Evolutionary conservation across 192 early-diverging fungal genomes (phyloP).

Genomic region (Linnemannia elongata): DNA sequence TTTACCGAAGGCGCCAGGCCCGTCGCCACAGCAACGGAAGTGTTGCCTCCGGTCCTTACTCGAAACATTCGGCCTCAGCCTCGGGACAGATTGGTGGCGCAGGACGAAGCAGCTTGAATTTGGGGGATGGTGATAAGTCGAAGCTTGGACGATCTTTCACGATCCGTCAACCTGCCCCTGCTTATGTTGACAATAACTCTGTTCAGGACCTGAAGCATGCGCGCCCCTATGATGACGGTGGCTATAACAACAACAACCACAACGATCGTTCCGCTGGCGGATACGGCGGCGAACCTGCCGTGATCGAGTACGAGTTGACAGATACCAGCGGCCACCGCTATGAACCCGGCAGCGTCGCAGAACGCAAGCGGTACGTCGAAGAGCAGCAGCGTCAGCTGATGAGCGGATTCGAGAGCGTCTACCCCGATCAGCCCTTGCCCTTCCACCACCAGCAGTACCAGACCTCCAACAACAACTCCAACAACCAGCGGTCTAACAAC

Average conservation of each 20-base stretch:
- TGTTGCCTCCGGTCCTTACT: neutral
- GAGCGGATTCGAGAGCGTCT: slow-evolving; percentile 29
- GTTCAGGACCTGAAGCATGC: slow-evolving; percentile 9
- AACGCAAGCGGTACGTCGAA: slow-evolving; percentile 40
- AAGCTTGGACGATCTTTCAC: slow-evolving; percentile 43
- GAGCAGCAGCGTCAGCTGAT: slow-evolving; percentile 35
- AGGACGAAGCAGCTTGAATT: neutral
- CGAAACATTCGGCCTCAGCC: neutral
- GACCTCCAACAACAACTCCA: neutral
- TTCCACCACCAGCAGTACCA: neutral
- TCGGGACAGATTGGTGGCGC: neutral
- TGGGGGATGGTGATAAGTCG: neutral
- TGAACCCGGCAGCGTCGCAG: slow-evolving; percentile 20
- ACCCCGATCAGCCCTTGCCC: slow-evolving; percentile 1
- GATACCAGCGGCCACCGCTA: slow-evolving; percentile 25
- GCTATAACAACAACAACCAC: slow-evolving; percentile 26
- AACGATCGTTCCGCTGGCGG: neutral
- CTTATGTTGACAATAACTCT: slow-evolving; percentile 24
- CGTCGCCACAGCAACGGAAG: neutral
- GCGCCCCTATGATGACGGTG: slow-evolving; percentile 7
- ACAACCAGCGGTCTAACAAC: neutral
- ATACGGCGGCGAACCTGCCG: slow-evolving; percentile 1
- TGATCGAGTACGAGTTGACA: slow-evolving; percentile 41
- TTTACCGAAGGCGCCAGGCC: slow-evolving; percentile 6
- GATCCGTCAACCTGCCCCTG: slow-evolving; percentile 30